A percentile compares a stretch with the other conserved stretches of the same genome.
Conservation (phyloP, 352 stramenopile genomes). For the Peronospora destructor region DNA sequence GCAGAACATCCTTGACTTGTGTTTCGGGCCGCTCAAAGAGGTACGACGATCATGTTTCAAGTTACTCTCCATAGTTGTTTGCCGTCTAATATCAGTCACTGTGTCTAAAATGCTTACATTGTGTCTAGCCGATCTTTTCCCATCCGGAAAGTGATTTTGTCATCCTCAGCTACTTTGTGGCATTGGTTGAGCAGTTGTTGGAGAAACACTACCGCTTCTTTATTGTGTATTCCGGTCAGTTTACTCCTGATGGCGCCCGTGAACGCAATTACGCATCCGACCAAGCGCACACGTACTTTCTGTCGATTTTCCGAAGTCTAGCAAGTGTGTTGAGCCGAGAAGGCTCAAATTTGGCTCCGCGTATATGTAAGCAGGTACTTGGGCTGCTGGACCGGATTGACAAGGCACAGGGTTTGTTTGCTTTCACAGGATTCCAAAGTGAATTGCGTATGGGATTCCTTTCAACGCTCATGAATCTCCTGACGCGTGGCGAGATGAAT, state of each 20-base stretch:
- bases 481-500: constrained; percentile 75
- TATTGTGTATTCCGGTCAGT: constrained; percentile 40
- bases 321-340: constrained; percentile 54
- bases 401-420: constrained; percentile 55
- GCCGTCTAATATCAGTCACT: not conserved
- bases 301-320: constrained; percentile 72
- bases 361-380: constrained; percentile 70
- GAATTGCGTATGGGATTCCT: constrained; percentile 73
- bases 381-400: constrained; percentile 58
- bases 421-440: constrained; percentile 63
- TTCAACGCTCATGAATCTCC: constrained; percentile 68
- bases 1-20: constrained; percentile 70
- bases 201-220: constrained; percentile 83
- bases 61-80: not conserved
- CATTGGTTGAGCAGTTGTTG: constrained; percentile 63
- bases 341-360: constrained; percentile 44
- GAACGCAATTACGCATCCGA: constrained; percentile 58
- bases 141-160: constrained; percentile 64
- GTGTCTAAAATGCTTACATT: not conserved
- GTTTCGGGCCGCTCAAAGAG: constrained; percentile 73
- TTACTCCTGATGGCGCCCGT: constrained; percentile 41
- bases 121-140: constrained; percentile 53
- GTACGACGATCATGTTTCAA: constrained; percentile 20
- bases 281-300: constrained; percentile 61
- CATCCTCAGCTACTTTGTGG: constrained; percentile 63